Percentiles rank a stretch among this genome's conserved stretches.
phyloP scores from a whole-genome alignment of 345 rosid species.

The Zanthoxylum bungeanum region DNA sequence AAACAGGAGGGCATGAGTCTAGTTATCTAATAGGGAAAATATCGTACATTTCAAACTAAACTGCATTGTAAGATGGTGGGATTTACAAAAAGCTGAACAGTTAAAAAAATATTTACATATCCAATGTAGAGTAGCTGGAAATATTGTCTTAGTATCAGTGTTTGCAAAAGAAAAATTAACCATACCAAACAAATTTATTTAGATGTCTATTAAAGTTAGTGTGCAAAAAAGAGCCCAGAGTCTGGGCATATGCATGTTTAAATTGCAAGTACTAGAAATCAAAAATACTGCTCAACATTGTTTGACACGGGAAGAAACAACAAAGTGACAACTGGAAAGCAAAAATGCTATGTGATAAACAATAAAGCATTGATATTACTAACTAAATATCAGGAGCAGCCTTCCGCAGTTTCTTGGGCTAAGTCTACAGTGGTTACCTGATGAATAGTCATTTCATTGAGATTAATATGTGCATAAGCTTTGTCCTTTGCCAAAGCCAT shows the following conservation, averaged over 20 bases:
- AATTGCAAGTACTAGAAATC: too few relatives aligned
- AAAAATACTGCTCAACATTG: too few relatives aligned
- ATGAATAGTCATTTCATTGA: slow-evolving; percentile 48
- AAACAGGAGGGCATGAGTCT: not conserved
- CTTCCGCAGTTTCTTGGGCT: too few relatives aligned
- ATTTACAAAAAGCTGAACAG: not conserved
- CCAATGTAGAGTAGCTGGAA: not conserved
- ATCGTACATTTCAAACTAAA: not conserved
- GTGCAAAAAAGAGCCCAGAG: not conserved
- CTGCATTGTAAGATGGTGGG: not conserved
- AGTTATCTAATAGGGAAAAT: not conserved
- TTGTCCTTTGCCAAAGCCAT: slow-evolving; percentile 72
- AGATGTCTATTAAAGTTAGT: not conserved
- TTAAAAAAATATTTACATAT: not conserved
- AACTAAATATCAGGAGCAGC: too few relatives aligned
- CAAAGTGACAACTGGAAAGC: too few relatives aligned
- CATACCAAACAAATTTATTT: not conserved
- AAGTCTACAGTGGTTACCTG: slow-evolving; percentile 49
- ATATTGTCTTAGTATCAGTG: not conserved
- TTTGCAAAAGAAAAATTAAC: not conserved
- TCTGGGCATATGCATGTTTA: not conserved
- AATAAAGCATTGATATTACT: too few relatives aligned
- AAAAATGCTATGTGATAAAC: too few relatives aligned
- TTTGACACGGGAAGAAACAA: too few relatives aligned
- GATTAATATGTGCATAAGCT: slow-evolving; percentile 52